Evolutionary conservation across 2,329 filamentous ascomycete genomes (phyloP).

Genomic region (Cladosporium sp.): DNA sequence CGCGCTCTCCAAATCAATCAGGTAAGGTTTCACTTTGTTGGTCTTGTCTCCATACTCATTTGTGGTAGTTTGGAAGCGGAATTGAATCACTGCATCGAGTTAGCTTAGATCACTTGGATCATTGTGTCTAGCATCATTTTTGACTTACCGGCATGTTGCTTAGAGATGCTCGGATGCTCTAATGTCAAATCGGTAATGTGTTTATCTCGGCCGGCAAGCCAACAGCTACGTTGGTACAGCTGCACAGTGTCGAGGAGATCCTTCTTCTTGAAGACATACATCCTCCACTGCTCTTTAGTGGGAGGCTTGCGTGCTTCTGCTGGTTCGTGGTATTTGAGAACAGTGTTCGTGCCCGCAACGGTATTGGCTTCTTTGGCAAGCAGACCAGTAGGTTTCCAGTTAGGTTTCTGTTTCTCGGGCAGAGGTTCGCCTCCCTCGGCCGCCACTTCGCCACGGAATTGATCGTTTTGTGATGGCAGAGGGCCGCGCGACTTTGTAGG

Average conservation of each 20-base stretch:
- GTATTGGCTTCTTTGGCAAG: conserved; percentile 87
- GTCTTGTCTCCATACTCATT: conserved; percentile 85
- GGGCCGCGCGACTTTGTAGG: conserved; percentile 44
- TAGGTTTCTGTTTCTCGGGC: conserved; percentile 78
- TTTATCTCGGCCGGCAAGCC: conserved; percentile 81
- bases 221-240: conserved; percentile 75
- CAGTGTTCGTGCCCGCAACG: conserved; percentile 71
- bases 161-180: conserved; percentile 89
- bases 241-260: conserved; percentile 81
- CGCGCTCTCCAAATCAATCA: conserved; percentile 90
- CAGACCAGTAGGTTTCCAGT: conserved; percentile 76
- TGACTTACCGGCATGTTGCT: conserved; percentile 67
- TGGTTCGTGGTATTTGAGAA: conserved; percentile 95
- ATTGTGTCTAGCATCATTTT: background rate
- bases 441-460: conserved; percentile 39
- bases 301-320: conserved; percentile 87
- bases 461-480: conserved; percentile 49
- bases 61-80: conserved; percentile 77
- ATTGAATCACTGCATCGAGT: conserved; percentile 71
- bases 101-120: background rate
- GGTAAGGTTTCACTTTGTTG: conserved; percentile 71
- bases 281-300: conserved; percentile 74
- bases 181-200: conserved; percentile 79
- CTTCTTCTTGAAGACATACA: conserved; percentile 84
- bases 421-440: conserved; percentile 26